Percentiles rank a stretch among this genome's conserved stretches.
Evolutionary conservation across 2,329 filamentous ascomycete species (phyloP).

Genomic region (Beauveria pseudobassiana): DNA sequence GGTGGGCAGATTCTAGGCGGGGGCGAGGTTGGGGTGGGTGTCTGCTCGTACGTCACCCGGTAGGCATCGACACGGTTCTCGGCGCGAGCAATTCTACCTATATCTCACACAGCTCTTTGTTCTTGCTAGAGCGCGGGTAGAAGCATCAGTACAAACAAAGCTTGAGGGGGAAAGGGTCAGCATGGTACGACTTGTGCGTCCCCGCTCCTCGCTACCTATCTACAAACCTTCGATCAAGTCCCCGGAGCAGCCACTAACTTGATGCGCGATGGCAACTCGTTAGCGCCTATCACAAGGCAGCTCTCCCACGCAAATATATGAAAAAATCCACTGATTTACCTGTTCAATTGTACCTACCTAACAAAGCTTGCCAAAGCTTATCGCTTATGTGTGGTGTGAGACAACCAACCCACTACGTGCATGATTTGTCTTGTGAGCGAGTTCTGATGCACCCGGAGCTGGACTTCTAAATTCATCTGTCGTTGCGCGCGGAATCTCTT

Average conservation of each 20-base stretch:
- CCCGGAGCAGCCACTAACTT: background rate
- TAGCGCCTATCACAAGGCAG: background rate
- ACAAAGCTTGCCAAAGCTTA: background rate
- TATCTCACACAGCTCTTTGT: background rate
- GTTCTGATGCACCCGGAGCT: background rate
- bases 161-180: background rate
- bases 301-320: background rate
- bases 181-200: background rate
- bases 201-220: background rate
- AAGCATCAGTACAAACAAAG: background rate
- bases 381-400: background rate
- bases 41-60: background rate
- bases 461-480: too few species aligned
- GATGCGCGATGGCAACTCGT: background rate
- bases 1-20: background rate
- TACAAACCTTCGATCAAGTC: background rate
- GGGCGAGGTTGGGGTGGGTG: background rate
- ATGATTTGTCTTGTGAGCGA: background rate
- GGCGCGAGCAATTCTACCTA: background rate
- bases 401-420: background rate
- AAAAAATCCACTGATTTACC: background rate
- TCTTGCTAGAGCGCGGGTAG: background rate
- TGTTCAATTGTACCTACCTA: background rate
- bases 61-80: background rate
- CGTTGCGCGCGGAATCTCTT: too few species aligned